Conservation (phyloP, 371 early-diverging fungal genomes). For the Phascolomyces articulosus region DNA sequence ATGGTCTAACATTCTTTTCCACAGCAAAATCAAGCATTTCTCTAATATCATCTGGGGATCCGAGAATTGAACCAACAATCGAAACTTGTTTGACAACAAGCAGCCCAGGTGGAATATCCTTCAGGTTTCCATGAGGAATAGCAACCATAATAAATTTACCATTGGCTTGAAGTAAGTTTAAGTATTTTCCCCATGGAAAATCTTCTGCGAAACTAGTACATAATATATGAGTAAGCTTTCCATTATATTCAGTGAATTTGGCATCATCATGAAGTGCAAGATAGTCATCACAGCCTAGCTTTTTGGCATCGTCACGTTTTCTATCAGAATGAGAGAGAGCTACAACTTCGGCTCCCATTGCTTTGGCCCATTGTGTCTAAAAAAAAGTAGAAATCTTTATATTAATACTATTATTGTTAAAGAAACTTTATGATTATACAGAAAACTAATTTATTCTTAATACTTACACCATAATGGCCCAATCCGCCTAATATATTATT, state of each 20-base stretch:
- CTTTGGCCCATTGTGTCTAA: constrained; percentile 52
- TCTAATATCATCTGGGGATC: constrained; percentile 52
- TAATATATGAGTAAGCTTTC: constrained; percentile 22
- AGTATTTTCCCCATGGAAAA: constrained; percentile 44
- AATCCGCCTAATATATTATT: constrained; percentile 4
- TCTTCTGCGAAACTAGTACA: constrained; percentile 46
- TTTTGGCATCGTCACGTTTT: constrained; percentile 38
- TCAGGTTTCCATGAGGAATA: constrained; percentile 54
- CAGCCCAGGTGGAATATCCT: constrained; percentile 30
- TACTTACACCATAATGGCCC: constrained; percentile 54
- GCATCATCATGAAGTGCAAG: constrained; percentile 23
- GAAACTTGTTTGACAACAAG: constrained; percentile 45
- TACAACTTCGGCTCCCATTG: constrained; percentile 69
- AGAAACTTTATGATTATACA: too few species aligned
- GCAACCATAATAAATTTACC: constrained; percentile 65
- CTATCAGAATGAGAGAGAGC: constrained; percentile 32
- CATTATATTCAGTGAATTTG: constrained; percentile 10
- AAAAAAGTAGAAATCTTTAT: neutral
- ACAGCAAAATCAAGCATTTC: constrained; percentile 77
- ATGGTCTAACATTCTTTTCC: constrained; percentile 63
- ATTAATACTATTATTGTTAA: too few species aligned
- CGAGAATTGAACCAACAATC: constrained; percentile 73
- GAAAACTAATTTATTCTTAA: neutral
- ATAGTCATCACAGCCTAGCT: constrained; percentile 44
- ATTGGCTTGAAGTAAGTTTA: constrained; percentile 41